A percentile compares a stretch with the other conserved stretches of the same genome.
These are phyloP conservation scores for Calonectria crousiana DNA, from an alignment of 2,329 filamentous ascomycete species.

Conservation along the genomic window DNA sequence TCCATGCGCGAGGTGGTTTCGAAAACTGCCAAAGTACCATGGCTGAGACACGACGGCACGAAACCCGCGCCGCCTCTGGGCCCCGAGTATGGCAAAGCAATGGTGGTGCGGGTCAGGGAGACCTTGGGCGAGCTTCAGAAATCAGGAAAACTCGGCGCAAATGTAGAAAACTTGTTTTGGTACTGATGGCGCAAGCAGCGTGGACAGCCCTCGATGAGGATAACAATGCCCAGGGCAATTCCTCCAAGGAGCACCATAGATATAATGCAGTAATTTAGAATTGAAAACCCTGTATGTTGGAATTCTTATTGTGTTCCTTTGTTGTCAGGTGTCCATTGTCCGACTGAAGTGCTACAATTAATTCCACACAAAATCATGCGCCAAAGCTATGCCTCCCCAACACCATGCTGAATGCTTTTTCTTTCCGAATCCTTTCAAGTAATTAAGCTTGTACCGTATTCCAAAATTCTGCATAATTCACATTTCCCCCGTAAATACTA, in stretches of 20 bases:
- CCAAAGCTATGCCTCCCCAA: not conserved
- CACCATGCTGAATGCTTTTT: not conserved
- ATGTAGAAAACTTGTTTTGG: slow-evolving; percentile 6
- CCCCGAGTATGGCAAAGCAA: slow-evolving; percentile 43
- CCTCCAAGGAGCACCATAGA: not conserved
- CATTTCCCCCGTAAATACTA: slow-evolving; percentile 16
- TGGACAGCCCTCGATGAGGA: not conserved
- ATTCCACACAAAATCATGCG: not conserved
- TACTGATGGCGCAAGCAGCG: not conserved
- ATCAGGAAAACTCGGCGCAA: slow-evolving; percentile 38
- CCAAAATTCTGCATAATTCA: not conserved
- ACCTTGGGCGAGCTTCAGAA: slow-evolving; percentile 32
- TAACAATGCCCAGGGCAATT: not conserved
- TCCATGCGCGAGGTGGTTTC: slow-evolving; percentile 28
- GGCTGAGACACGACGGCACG: slow-evolving; percentile 40
- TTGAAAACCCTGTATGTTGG: rapidly evolving
- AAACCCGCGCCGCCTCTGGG: slow-evolving; percentile 39
- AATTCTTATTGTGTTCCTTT: not conserved
- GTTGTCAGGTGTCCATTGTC: not conserved
- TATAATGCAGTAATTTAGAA: not conserved
- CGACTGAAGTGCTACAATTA: not conserved
- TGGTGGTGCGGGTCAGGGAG: slow-evolving; percentile 42
- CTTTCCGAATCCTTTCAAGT: not conserved
- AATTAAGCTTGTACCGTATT: not conserved
- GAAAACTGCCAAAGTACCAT: slow-evolving; percentile 26